Conservation (phyloP, 257 asterid species). For the Fraxinus cuspidata region DNA sequence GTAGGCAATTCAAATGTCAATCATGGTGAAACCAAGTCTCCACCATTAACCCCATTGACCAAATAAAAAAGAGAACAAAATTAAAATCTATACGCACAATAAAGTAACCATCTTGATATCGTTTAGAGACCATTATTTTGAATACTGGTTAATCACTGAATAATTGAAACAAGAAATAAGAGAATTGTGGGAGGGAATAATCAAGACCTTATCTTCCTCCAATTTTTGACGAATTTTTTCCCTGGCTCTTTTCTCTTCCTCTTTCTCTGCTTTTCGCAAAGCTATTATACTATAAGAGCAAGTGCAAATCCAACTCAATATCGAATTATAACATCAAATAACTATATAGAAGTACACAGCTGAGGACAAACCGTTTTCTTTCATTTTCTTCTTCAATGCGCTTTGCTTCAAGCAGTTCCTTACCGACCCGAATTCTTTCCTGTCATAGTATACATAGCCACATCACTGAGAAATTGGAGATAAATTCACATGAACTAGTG, state of each 20-base stretch:
- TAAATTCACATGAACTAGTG: conserved; percentile 11
- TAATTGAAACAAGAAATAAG: conserved; percentile 16
- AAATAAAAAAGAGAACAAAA: not conserved
- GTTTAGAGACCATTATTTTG: not conserved
- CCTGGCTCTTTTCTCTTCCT: conserved; percentile 87
- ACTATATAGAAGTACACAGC: conserved; percentile 12
- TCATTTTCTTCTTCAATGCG: conserved; percentile 96
- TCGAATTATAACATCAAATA: conserved; percentile 6
- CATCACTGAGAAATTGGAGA: conserved; percentile 18
- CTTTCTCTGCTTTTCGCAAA: conserved; percentile 96
- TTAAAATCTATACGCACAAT: not conserved
- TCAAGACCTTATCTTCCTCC: conserved; percentile 92
- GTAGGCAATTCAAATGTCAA: not conserved
- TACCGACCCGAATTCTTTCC: conserved; percentile 92
- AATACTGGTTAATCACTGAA: conserved; percentile 6
- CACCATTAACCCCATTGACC: not conserved
- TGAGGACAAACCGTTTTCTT: conserved; percentile 82
- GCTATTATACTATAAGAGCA: conserved; percentile 62
- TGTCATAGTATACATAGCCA: conserved; percentile 39
- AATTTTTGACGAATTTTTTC: conserved; percentile 92
- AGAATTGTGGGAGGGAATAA: conserved; percentile 14
- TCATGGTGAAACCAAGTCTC: conserved; percentile 5
- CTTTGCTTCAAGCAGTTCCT: conserved; percentile 94
- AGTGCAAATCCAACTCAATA: conserved; percentile 25
- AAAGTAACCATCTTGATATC: conserved; percentile 13